phyloP scores from a whole-genome alignment of 2,329 filamentous ascomycete genomes.

The Orbilia brochopaga region DNA sequence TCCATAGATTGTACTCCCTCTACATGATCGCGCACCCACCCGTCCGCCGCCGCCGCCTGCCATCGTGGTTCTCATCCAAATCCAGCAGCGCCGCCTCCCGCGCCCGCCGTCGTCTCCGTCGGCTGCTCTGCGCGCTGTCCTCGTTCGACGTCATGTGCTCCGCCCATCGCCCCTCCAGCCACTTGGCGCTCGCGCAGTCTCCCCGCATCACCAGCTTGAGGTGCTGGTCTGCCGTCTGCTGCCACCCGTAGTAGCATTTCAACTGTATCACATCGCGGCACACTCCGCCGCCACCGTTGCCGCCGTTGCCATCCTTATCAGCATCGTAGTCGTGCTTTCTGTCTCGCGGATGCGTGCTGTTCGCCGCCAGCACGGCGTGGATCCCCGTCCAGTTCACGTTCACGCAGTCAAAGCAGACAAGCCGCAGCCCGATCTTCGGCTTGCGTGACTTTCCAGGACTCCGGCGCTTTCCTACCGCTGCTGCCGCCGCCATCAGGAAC shows the following conservation, averaged over 20 bases:
- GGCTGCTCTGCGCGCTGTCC: constrained; percentile 72
- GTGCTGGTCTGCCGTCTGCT: constrained; percentile 93
- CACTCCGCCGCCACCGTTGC: constrained; percentile 58
- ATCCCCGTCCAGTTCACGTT: constrained; percentile 93
- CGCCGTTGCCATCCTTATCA: constrained; percentile 56
- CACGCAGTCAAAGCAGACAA: constrained; percentile 89
- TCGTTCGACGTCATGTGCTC: constrained; percentile 92
- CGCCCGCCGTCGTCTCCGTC: constrained; percentile 73
- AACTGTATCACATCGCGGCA: constrained; percentile 83
- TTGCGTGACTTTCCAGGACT: constrained; percentile 42
- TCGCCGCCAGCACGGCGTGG: constrained; percentile 82
- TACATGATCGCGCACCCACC: constrained; percentile 48
- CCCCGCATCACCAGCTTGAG: constrained; percentile 81
- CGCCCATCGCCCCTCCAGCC: constrained; percentile 89
- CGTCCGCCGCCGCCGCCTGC: constrained; percentile 27
- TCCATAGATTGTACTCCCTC: constrained; percentile 8
- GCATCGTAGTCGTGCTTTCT: constrained; percentile 56
- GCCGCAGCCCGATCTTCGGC: constrained; percentile 68
- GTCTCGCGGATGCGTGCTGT: constrained; percentile 71
- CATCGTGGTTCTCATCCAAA: constrained; percentile 66
- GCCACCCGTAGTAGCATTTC: constrained; percentile 94
- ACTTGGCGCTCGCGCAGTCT: constrained; percentile 67
- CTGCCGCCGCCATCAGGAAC: constrained; percentile 80
- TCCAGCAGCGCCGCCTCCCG: constrained; percentile 81
- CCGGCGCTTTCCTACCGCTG: constrained; percentile 70